Base-by-base conservation (phyloP, 148 eudicot genomes). In the Dysphania ambrosioides region DNA sequence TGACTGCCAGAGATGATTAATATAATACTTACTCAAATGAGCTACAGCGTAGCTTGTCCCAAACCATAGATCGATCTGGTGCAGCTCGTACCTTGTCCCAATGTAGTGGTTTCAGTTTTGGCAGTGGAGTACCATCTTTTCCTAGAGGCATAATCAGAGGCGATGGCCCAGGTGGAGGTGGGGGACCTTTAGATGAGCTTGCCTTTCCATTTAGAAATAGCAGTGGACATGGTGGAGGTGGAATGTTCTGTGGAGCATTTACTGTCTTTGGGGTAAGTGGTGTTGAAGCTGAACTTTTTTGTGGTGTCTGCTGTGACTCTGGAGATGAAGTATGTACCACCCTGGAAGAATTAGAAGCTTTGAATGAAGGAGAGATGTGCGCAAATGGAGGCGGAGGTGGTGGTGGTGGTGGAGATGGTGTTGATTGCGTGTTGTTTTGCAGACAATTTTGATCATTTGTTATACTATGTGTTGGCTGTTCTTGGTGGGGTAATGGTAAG, bases 71-170 rank as follows among this genome's bases (percentile, higher is more conserved):
- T 35, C 88, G 88, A 78, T 95, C 90, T 6, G 93, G 88, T 35
- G 92, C 83, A 62, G 97, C 99, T 78, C 99, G 85, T 41, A 95
- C 96, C 85, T 95, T 95, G 80, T 95, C 99, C 99, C 99, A 95
- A 65, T 95, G 99, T 70, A 95, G 97, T 31, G 99, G 97, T 83
- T 92, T 95, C 70, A 95, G 82, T 82, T 92, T 95, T 35, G 99
- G 89, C 76, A 95, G 76, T 12, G 97, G 92, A 72, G 82, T 68
- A 19, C 99, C 97, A 38, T 90, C 91, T 90, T 92, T 95, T 9
- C 97, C 91, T 80, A 87, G 24, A 8, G 87, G 76, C 12, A 76
- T 71, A 32, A 75, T 75, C 42, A 73, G 82, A 16, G 77, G 75
- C 53, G 73, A 72, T 64, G 41, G 82, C 15, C 78, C 75, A 32